Evolutionary conservation across 1,139 yeast species (phyloP).

Genomic region (Blastobotrys raffinosifermentans): DNA sequence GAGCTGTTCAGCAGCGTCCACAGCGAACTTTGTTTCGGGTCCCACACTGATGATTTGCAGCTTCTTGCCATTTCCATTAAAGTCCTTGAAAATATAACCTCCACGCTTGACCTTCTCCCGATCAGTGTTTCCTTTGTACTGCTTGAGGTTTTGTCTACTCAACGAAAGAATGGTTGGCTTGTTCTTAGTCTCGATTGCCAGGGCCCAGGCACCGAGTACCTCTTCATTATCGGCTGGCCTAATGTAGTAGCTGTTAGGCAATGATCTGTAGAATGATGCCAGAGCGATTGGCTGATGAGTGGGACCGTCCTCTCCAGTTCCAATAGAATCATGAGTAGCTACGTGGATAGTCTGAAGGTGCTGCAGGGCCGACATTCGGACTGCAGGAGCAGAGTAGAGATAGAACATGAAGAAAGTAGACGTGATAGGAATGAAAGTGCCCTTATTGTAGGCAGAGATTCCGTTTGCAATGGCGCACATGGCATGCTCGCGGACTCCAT

Average conservation of each 20-base stretch:
- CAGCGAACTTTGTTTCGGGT: constrained; percentile 31
- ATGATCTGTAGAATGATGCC: constrained; percentile 32
- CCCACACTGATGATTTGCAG: constrained; percentile 31
- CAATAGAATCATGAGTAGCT: constrained; percentile 39
- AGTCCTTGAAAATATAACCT: constrained; percentile 30
- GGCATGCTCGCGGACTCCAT: constrained; percentile 37
- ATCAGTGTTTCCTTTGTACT: constrained; percentile 25
- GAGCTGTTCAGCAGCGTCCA: constrained; percentile 30
- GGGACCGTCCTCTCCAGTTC: constrained; percentile 40
- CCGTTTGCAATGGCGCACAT: constrained; percentile 39
- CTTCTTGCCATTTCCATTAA: no score
- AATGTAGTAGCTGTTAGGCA: constrained; percentile 33
- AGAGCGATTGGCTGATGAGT: constrained; percentile 39
- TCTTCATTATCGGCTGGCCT: constrained; percentile 34
- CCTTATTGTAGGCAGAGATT: constrained; percentile 33
- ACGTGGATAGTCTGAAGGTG: constrained; percentile 35
- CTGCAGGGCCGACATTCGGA: constrained; percentile 35
- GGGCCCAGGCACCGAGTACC: constrained; percentile 32
- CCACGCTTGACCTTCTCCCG: constrained; percentile 28
- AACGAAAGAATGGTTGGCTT: constrained; percentile 28
- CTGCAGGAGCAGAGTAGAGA: constrained; percentile 37
- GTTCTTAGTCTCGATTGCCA: constrained; percentile 25
- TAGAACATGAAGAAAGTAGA: constrained; percentile 38
- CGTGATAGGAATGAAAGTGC: constrained; percentile 36
- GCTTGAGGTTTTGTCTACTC: constrained; percentile 29